Conservation (phyloP, 441 rosid species). For the Adansonia madagascariensis region DNA sequence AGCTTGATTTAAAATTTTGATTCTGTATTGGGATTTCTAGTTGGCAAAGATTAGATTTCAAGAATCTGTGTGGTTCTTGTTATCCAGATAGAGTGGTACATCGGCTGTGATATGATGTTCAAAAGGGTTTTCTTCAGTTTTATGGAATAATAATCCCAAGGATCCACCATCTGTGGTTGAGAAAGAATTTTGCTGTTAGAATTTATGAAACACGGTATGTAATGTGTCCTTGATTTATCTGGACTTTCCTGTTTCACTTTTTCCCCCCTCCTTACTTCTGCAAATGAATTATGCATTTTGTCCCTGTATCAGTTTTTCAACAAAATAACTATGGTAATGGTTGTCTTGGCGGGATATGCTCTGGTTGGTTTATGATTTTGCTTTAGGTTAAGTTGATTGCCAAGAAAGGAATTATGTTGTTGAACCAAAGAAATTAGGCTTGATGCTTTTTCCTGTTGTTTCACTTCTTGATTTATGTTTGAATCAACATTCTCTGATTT, state of each 20-base stretch:
- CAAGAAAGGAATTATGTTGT: slow-evolving; percentile 11
- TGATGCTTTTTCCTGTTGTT: background rate
- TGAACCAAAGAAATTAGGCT: slow-evolving; percentile 2
- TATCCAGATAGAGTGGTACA: slow-evolving; percentile 16
- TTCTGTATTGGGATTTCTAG: slow-evolving; percentile 26
- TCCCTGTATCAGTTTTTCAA: background rate
- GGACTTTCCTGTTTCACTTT: background rate
- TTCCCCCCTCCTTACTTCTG: background rate
- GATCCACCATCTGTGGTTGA: slow-evolving; percentile 27
- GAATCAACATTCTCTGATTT: slow-evolving; percentile 9
- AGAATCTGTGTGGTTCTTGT: slow-evolving; percentile 17
- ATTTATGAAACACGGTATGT: slow-evolving; percentile 33
- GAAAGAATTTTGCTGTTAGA: slow-evolving; percentile 29
- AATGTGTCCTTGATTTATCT: slow-evolving; percentile 19
- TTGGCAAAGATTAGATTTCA: slow-evolving; percentile 20
- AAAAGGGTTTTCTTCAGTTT: slow-evolving; percentile 27
- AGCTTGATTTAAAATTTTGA: slow-evolving; percentile 21
- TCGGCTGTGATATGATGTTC: slow-evolving; percentile 15
- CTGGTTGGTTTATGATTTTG: slow-evolving; percentile 4
- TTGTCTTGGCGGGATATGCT: background rate
- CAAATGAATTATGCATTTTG: slow-evolving; percentile 16
- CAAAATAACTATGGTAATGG: background rate
- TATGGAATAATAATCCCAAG: slow-evolving; percentile 24
- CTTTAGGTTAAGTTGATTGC: slow-evolving; percentile 15
- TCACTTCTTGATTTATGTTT: background rate